Percentiles rank a stretch among this genome's conserved stretches.
Evolutionary conservation across 2,329 filamentous ascomycete species (phyloP).

Genomic region (Calycina marina): DNA sequence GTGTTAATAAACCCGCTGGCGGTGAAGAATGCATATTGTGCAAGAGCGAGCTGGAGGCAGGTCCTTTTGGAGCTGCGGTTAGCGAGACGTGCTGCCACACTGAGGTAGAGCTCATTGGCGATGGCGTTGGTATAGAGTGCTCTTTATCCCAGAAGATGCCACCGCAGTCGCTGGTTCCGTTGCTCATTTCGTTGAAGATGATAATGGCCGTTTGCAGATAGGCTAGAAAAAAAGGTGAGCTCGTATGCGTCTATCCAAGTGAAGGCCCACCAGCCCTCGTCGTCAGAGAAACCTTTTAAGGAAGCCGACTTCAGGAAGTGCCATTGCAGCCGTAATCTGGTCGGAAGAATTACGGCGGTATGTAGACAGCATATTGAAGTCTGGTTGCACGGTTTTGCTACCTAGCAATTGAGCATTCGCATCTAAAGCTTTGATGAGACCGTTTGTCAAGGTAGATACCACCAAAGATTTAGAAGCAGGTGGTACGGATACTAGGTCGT

Average conservation of each 20-base stretch:
- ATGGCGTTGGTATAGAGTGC: constrained; percentile 39
- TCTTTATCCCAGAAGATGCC: constrained; percentile 33
- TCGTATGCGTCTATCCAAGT: constrained; percentile 44
- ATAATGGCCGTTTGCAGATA: constrained; percentile 37
- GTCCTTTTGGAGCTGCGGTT: constrained; percentile 36
- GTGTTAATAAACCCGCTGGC: constrained; percentile 32
- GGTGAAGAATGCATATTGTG: constrained; percentile 36
- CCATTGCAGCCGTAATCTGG: constrained; percentile 1
- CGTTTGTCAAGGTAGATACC: constrained; percentile 28
- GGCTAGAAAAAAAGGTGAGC: constrained; percentile 31
- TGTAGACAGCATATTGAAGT: constrained; percentile 13
- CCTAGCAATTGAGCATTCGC: constrained; percentile 16
- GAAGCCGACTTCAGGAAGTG: too few species aligned
- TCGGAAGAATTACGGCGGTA: not conserved
- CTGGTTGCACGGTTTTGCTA: constrained; percentile 12
- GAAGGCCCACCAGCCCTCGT: constrained; percentile 50
- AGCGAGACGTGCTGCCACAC: constrained; percentile 38
- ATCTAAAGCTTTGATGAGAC: constrained; percentile 21
- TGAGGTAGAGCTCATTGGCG: constrained; percentile 41
- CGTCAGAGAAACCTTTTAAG: constrained; percentile 37
- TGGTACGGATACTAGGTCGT: constrained; percentile 29
- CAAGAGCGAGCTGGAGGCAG: constrained; percentile 38
- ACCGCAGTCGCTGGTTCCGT: not conserved
- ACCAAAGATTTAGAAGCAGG: constrained; percentile 22
- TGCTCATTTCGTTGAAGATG: constrained; percentile 42